These are phyloP conservation scores for Penicillium sp. DNA, from an alignment of 2,329 filamentous ascomycete genomes.

Conservation along the genomic window DNA sequence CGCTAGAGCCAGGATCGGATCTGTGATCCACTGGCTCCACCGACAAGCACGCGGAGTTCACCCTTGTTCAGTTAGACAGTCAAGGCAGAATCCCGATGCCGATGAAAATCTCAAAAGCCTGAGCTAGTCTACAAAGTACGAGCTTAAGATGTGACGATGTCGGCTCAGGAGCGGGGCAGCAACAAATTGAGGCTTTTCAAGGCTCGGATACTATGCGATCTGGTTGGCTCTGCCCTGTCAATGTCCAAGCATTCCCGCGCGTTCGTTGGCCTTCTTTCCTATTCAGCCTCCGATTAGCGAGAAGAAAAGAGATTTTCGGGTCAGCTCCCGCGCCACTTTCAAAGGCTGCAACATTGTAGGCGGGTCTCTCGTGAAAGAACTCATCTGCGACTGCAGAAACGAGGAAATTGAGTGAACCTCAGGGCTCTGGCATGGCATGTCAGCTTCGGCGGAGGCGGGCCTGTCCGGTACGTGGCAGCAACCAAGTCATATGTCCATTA, in stretches of 20 bases:
- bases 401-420: background rate
- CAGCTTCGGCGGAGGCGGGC: background rate
- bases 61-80: background rate
- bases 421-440: background rate
- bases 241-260: background rate
- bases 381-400: background rate
- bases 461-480: background rate
- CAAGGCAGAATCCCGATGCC: background rate
- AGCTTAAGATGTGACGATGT: background rate
- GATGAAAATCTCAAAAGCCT: no score
- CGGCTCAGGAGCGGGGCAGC: background rate
- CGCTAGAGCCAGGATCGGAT: background rate
- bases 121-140: no score
- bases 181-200: background rate
- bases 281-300: slow-evolving; percentile 7
- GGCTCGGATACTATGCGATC: slow-evolving; percentile 2
- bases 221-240: background rate
- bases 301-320: background rate
- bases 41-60: slow-evolving; percentile 3
- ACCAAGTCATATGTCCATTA: background rate
- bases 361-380: background rate
- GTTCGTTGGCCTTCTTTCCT: background rate
- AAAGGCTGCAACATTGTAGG: background rate
- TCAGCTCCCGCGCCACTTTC: background rate
- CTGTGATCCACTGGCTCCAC: slow-evolving; percentile 5